Percentiles rank a stretch among this genome's conserved stretches.
Conservation (phyloP, 1,284 basidiomycete species). For the Malassezia brasiliensis region DNA sequence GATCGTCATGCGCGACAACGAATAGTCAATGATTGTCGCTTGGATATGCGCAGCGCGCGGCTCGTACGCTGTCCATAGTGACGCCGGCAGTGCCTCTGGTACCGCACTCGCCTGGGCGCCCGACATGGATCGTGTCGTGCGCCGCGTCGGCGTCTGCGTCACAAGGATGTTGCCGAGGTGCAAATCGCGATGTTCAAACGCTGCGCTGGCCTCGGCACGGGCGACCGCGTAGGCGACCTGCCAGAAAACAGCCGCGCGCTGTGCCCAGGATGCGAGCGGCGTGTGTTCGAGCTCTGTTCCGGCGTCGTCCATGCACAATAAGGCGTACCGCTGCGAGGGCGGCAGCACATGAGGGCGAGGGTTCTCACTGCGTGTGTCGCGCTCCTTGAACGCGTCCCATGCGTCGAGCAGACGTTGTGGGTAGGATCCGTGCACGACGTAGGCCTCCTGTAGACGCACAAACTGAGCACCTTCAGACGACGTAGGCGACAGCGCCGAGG, state of each 20-base stretch:
- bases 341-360: constrained; percentile 69
- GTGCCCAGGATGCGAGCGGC: constrained; percentile 67
- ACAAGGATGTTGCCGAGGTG: constrained; percentile 97
- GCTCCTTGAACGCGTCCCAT: constrained; percentile 73
- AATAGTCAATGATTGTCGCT: constrained; percentile 85
- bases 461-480: constrained; percentile 65
- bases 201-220: constrained; percentile 64
- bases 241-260: constrained; percentile 81
- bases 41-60: constrained; percentile 55
- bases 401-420: constrained; percentile 64
- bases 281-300: constrained; percentile 80
- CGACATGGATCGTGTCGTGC: constrained; percentile 22
- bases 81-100: neutral
- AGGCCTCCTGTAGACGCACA: constrained; percentile 65
- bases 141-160: constrained; percentile 11
- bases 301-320: constrained; percentile 78
- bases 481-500: constrained; percentile 55
- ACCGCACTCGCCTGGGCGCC: neutral
- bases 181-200: constrained; percentile 94
- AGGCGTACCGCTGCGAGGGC: constrained; percentile 67
- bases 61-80: constrained; percentile 43
- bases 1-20: constrained; percentile 60
- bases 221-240: constrained; percentile 70
- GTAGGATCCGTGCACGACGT: constrained; percentile 75
- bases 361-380: constrained; percentile 63